phyloP scores from a whole-genome alignment of 2,329 filamentous ascomycete species.

The Colletotrichum sojae region DNA sequence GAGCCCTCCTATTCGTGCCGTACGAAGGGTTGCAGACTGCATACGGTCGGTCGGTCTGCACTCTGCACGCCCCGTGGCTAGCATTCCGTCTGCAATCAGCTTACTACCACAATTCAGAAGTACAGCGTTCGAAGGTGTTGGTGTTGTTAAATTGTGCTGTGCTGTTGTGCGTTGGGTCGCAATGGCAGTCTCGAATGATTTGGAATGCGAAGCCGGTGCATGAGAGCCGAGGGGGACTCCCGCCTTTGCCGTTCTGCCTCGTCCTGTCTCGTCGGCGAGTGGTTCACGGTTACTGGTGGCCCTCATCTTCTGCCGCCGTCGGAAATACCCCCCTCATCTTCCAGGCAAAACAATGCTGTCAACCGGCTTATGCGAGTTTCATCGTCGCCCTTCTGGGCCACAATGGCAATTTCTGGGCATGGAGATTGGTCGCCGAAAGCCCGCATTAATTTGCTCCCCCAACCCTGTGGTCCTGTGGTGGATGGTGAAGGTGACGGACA shows the following conservation, averaged over 20 bases:
- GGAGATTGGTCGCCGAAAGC: constrained; percentile 26
- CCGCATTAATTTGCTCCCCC: constrained; percentile 22
- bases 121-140: background rate
- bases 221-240: constrained; percentile 27
- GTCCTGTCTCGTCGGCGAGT: background rate
- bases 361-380: constrained; percentile 36
- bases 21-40: constrained; percentile 15
- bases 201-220: constrained; percentile 20
- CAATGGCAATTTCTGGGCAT: constrained; percentile 16
- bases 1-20: constrained; percentile 25
- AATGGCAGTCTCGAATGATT: constrained; percentile 18
- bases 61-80: constrained; percentile 5
- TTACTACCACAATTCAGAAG: constrained; percentile 4
- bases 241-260: constrained; percentile 6
- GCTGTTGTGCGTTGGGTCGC: constrained; percentile 1
- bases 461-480: constrained; percentile 10
- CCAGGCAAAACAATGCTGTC: constrained; percentile 28
- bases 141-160: constrained; percentile 4
- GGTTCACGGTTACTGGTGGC: background rate
- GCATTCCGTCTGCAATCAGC: constrained; percentile 30
- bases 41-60: background rate
- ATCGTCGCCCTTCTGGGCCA: constrained; percentile 28
- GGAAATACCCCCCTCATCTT: constrained; percentile 28
- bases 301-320: constrained; percentile 22
- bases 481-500: background rate